Evolutionary conservation across 2,329 filamentous ascomycete species (phyloP).

Genomic region (Colletotrichum navitas): DNA sequence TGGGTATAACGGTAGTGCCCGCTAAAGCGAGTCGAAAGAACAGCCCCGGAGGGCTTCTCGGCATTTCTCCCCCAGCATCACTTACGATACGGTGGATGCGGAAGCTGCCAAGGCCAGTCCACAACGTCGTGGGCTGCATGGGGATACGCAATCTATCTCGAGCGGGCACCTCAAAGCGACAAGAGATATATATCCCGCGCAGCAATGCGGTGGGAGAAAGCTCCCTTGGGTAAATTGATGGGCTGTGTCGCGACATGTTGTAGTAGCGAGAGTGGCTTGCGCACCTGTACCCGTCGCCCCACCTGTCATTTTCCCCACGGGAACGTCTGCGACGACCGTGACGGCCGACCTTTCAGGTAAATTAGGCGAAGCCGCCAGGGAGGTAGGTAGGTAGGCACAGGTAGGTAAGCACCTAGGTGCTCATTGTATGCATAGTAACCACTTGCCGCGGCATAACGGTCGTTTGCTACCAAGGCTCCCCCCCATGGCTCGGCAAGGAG

Average conservation of each 20-base stretch:
- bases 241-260: too few relatives aligned
- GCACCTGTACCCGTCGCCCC: background rate
- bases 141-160: conserved; percentile 35
- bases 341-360: conserved; percentile 20
- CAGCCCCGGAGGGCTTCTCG: background rate
- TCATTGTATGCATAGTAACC: background rate
- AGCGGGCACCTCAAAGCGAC: conserved; percentile 31
- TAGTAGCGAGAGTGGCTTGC: background rate
- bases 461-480: background rate
- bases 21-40: background rate
- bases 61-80: background rate
- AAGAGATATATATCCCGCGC: background rate
- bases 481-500: background rate
- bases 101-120: background rate
- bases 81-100: background rate
- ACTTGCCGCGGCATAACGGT: conserved; percentile 7
- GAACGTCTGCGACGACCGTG: conserved; percentile 6
- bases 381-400: too few relatives aligned
- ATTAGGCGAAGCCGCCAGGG: conserved; percentile 6
- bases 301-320: conserved; percentile 2
- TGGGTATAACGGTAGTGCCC: background rate
- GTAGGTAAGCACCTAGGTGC: too few relatives aligned
- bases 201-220: background rate
- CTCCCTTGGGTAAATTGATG: conserved; percentile 27
- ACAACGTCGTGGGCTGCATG: too few relatives aligned